Evolutionary conservation across 108 stramenopile species (phyloP), one percentile per base, ranked within the genome.

Genomic region (Thalassiosira profunda): DNA sequence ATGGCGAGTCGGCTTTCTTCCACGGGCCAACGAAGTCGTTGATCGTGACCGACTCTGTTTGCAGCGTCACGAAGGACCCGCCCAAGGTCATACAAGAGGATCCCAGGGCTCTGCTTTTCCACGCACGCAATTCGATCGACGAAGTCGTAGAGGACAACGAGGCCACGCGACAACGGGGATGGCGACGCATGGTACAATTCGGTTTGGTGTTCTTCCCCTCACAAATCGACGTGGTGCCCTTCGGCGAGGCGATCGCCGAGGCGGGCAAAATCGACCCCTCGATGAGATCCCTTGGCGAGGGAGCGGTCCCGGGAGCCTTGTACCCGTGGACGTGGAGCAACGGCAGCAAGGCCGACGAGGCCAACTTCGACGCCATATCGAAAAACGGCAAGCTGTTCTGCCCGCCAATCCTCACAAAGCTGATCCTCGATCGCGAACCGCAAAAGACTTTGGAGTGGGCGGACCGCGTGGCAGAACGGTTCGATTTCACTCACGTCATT

Each of bases 121-220:
- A 97, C 56, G 93, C 97, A 2, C 69, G 97, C 23, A 88, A 97
- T 67, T 72, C 63, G 33, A 87, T 90, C 23, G 34, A 66, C 0
- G 91, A 94, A 28, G 47, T 74, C 25, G 81, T 96, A 10, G 86
- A 66, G 25, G 88, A 91, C 67, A 84, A 81, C 15, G 34, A 49
- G 2, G 84, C 67, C 44, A 85, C 75, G 30, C 61, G 90, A 35
- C 36, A 76, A 23, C 84, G 86, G 68, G 97, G 97, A 31, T 97
- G 97, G 97, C 69, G 95, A 45, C 74, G 94, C 9, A 91, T 97
- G 82, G 77, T 80, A 0, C 93, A 90, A 63, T 98, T 98, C 67
- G 96, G 92, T 14, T 72, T 96, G n/a, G 87, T 91, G 7, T 98
- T 98, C 73, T 91, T 90, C 57, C 96, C 97, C 7, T 87, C 92